These are phyloP conservation scores for Mucor racemosus DNA, from an alignment of 371 early-diverging fungal species.

Conservation along the genomic window DNA sequence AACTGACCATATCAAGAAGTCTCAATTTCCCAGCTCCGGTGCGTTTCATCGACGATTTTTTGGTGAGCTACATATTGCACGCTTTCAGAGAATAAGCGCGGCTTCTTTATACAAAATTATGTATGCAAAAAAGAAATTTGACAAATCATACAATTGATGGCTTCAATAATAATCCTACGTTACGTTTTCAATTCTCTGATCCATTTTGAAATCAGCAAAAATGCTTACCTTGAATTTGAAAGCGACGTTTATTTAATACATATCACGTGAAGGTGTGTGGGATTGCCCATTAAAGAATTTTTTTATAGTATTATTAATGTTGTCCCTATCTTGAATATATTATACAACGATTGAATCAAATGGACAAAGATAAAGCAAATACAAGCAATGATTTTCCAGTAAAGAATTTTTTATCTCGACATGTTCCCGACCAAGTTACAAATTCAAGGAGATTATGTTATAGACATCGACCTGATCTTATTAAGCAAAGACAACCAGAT, in stretches of 20 bases:
- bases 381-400: conserved; percentile 15
- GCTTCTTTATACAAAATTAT: too few relatives aligned
- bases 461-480: conserved; percentile 43
- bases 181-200: too few relatives aligned
- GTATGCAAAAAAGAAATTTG: too few relatives aligned
- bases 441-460: conserved; percentile 41
- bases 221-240: neutral
- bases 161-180: too few relatives aligned
- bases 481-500: conserved; percentile 33
- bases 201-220: neutral
- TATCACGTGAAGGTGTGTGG: too few relatives aligned
- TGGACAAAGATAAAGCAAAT: neutral
- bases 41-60: too few relatives aligned
- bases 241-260: neutral
- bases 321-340: neutral
- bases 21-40: too few relatives aligned
- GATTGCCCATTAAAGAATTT: neutral
- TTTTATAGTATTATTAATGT: neutral
- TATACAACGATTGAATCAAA: neutral
- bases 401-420: conserved; percentile 45
- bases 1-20: too few relatives aligned
- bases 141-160: too few relatives aligned
- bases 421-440: conserved; percentile 48
- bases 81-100: too few relatives aligned
- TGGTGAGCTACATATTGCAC: too few relatives aligned